Base-by-base conservation (phyloP, 768 basidiomycete genomes). In the Phlegmacium glaucopus region DNA sequence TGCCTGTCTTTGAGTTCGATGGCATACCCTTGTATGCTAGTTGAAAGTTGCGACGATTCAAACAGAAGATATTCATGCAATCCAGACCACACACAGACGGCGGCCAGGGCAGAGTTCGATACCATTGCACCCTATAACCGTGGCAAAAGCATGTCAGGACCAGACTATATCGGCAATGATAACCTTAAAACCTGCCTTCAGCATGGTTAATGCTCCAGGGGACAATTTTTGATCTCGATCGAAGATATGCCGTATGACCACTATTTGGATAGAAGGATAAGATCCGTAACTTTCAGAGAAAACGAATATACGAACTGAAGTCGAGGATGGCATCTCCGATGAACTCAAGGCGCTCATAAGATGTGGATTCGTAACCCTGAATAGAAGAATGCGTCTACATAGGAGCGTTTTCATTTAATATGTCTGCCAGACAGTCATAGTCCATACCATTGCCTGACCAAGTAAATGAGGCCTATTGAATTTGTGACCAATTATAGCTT, bases 261-360 rank as follows among this genome's bases (percentile, higher is more conserved):
- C 90, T 92, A 39, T 36, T 54, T 42, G 35, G 27, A 13, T 39
- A 39, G 45, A 45, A 43, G 32, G 55, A 26, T 49, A 44, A n/a
- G 51, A 15, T 37, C 38, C n/a, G n/a, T n/a, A n/a, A 43, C 38
- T 51, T 39, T 43, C 35, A n/a, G 37, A 27, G 25, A 44, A 40
- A 39, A 25, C 47, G 26, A 32, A 40, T 44, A 34, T 13, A 69
- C 87, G 45, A 58, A 92, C 90, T 65, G 48, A 90, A 87, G 63
- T 93, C 91, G 18, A 94, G 75, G 42, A 94, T 79, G 1, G 87
- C 88, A 66, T 94, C 91, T 10, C 91, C 91, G 34, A 92, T 72
- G 60, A 92, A 94, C 61, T 92, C 90, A 29, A 93, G 74, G 48
- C 87, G 74, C 57, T 90, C 87, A 58, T 87, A 87, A 13, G 78